Base-by-base conservation (phyloP, 805 yeast species). In the Maudiozyma pseudohumilis region DNA sequence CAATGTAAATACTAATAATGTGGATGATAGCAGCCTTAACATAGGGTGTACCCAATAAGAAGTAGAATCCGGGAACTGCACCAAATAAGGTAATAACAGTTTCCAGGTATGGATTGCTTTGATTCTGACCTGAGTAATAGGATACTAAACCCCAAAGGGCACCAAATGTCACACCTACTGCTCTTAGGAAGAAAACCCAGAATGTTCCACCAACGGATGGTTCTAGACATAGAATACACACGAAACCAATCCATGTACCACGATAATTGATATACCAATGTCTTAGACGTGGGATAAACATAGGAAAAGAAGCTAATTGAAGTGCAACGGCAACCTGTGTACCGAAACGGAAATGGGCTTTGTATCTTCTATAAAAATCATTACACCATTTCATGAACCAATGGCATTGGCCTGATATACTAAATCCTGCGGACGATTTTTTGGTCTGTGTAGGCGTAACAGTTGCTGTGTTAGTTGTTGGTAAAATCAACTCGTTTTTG, bases 231-330 rank as follows among this genome's bases (percentile, higher is more conserved):
- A 72, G 48, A 23, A 67, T 66, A 43, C 73, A 70, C 5, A 70
- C 72, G 56, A 72, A 72, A 20, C 75, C 76, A 6, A 69, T 64
- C 77, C 77, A 72, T 1, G 70, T 55, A 29, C 75, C 76, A 42
- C 69, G 61, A 23, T 64, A 60, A 13, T 63, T 60, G n/a, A 52
- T 53, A 42, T 69, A 71, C 76, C 76, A 72, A n/a, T 54, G 50
- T 32, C 75, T 56, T 16, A 67, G 45, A 26, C 62, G 60, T 0
- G 74, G 71, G 25, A 66, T 55, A 45, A 69, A 72, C 66, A 69
- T 71, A 1, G 75, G 76, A 41, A 70, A 69, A 0, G 75, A 66
- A 2, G 69, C 65, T 1, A 69, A 41, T 60, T 69, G 66, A 29
- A 70, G 46, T 0, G 72, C 70, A 26, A 68, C 47, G 0, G 68